A percentile compares a stretch with the other conserved stretches of the same genome.
phyloP scores from a whole-genome alignment of 345 rosid genomes.

The Aquilaria sinensis region DNA sequence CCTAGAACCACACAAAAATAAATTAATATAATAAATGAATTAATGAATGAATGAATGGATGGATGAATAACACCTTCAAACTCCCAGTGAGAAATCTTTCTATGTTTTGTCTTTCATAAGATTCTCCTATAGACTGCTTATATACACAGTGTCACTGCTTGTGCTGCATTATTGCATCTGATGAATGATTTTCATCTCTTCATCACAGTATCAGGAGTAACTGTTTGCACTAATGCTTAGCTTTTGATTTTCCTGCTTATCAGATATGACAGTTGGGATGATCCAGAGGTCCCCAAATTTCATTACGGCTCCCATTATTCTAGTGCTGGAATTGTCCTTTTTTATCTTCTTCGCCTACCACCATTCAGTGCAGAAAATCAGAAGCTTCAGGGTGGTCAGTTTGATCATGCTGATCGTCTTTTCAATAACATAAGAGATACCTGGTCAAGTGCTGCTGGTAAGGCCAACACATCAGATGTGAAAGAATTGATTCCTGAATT shows the following conservation, averaged over 20 bases:
- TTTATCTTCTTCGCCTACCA: slow-evolving; percentile 95
- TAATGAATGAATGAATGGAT: too few relatives aligned
- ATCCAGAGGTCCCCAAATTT: slow-evolving; percentile 97
- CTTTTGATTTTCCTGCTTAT: slow-evolving; percentile 10
- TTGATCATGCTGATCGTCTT: slow-evolving; percentile 99
- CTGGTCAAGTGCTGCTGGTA: slow-evolving; percentile 99
- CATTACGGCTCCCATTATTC: slow-evolving; percentile 99
- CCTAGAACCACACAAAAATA: too few relatives aligned
- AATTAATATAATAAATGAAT: too few relatives aligned
- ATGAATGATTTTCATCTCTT: background rate
- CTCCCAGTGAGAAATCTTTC: too few relatives aligned
- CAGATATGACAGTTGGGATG: slow-evolving; percentile 99
- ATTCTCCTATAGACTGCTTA: too few relatives aligned
- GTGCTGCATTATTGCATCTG: too few relatives aligned
- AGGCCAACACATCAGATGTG: slow-evolving; percentile 96
- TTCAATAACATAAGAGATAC: slow-evolving; percentile 89
- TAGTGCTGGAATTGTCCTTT: slow-evolving; percentile 98
- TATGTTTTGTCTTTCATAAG: too few relatives aligned
- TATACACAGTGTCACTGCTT: too few relatives aligned
- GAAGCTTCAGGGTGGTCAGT: slow-evolving; percentile 99
- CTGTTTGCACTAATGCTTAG: background rate
- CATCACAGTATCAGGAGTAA: too few relatives aligned
- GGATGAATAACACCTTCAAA: too few relatives aligned
- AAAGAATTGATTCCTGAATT: slow-evolving; percentile 98
- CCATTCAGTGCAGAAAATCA: slow-evolving; percentile 98